These are phyloP conservation scores for Dendrobium catenatum DNA, from an alignment of 106 monocot genomes.

Conservation along the genomic window DNA sequence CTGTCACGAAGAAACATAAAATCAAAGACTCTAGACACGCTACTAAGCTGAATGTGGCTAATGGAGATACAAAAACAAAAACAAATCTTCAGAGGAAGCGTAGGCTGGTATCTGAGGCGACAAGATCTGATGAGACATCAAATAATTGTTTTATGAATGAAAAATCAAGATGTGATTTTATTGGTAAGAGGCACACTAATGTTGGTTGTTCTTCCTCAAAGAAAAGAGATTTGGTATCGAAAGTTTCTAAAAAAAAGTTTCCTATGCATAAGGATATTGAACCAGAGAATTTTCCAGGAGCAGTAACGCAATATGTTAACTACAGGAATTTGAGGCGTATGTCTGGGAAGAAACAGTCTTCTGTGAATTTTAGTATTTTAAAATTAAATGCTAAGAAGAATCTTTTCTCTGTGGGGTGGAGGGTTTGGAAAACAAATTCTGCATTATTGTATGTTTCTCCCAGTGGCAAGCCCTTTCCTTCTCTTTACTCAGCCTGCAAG, in stretches of 20 bases:
- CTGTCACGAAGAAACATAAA: background rate
- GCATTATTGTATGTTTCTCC: slow-evolving; percentile 44
- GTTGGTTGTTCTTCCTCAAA: background rate
- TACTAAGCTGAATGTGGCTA: background rate
- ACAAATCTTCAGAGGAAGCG: background rate
- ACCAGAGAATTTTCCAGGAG: slow-evolving; percentile 20
- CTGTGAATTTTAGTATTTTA: slow-evolving; percentile 2
- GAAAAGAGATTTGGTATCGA: background rate
- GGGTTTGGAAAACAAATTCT: slow-evolving; percentile 14
- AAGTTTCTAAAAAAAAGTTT: background rate
- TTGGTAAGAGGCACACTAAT: background rate
- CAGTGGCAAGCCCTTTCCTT: slow-evolving; percentile 19
- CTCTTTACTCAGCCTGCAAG: slow-evolving; percentile 49
- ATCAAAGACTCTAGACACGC: slow-evolving; percentile 3
- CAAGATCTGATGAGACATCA: background rate
- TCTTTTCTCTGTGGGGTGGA: slow-evolving; percentile 51
- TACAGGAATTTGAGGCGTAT: slow-evolving; percentile 8
- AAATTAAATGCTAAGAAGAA: slow-evolving; percentile 36
- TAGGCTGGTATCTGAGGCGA: background rate
- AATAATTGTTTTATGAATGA: background rate
- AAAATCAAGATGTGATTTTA: background rate
- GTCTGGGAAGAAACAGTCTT: background rate
- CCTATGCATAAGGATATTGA: slow-evolving; percentile 8
- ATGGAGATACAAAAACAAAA: background rate
- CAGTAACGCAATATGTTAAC: slow-evolving; percentile 18